phyloP scores from a whole-genome alignment of 352 stramenopile species.

The Albugo candida region DNA sequence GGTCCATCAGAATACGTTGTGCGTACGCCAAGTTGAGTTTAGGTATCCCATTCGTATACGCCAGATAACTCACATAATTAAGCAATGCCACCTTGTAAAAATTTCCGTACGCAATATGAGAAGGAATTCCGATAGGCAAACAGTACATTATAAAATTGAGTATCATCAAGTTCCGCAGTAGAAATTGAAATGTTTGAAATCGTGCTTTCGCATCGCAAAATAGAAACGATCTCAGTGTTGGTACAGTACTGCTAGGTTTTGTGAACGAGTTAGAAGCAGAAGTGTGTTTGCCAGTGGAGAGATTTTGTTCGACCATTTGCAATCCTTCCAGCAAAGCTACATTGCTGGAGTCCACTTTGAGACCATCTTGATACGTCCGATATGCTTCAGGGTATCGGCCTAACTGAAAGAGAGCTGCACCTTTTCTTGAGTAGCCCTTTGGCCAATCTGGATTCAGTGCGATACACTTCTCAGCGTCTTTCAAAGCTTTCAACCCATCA shows the following conservation, averaged over 20 bases:
- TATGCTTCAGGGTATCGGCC: conserved; percentile 46
- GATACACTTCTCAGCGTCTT: conserved; percentile 67
- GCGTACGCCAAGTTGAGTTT: conserved; percentile 51
- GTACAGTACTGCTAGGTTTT: conserved; percentile 2
- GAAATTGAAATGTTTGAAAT: conserved; percentile 59
- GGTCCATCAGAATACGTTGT: conserved; percentile 67
- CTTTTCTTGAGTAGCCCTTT: conserved; percentile 78
- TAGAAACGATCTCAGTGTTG: conserved; percentile 26
- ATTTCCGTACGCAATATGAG: conserved; percentile 24
- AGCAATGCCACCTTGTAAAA: conserved; percentile 74
- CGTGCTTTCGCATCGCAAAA: conserved; percentile 31
- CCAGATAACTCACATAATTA: conserved; percentile 60
- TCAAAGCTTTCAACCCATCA: conserved; percentile 37
- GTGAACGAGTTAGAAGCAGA: neutral
- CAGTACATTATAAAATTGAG: conserved; percentile 58
- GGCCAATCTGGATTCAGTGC: conserved; percentile 52
- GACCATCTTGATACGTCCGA: conserved; percentile 58
- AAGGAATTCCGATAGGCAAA: conserved; percentile 22
- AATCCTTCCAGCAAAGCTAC: conserved; percentile 49
- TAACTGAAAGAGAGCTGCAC: conserved; percentile 44
- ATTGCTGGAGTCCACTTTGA: conserved; percentile 39
- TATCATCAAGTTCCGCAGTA: conserved; percentile 37
- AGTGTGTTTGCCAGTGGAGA: conserved; percentile 12
- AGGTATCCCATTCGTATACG: conserved; percentile 57
- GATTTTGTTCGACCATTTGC: conserved; percentile 28